These are phyloP conservation scores for Juglanconis oblonga DNA, from an alignment of 2,329 filamentous ascomycete species.

Conservation along the genomic window DNA sequence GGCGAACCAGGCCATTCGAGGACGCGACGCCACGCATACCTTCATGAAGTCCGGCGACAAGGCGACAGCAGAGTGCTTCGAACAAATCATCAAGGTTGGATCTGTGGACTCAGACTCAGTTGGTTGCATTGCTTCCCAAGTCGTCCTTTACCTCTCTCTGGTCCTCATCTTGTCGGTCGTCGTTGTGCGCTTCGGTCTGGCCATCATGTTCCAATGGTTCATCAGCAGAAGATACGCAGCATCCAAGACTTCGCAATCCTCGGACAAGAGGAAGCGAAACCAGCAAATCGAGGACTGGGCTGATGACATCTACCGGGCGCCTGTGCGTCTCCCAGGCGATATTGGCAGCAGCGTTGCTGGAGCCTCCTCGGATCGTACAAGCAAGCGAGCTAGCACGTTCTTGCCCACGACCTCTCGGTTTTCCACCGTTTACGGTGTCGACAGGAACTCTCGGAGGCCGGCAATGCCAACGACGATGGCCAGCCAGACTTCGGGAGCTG, in stretches of 20 bases:
- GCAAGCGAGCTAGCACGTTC: slow-evolving; percentile 80
- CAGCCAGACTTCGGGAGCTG: slow-evolving; percentile 74
- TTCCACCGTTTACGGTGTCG: slow-evolving; percentile 81
- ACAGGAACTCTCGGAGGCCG: slow-evolving; percentile 50
- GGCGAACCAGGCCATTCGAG: slow-evolving; percentile 64
- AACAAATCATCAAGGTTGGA: slow-evolving; percentile 93
- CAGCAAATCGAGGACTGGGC: slow-evolving; percentile 97
- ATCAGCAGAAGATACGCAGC: slow-evolving; percentile 82
- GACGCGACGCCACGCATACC: slow-evolving; percentile 83
- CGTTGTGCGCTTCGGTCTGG: slow-evolving; percentile 79
- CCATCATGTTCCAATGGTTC: slow-evolving; percentile 95
- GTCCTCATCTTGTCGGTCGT: slow-evolving; percentile 92
- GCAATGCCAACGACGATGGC: slow-evolving; percentile 87
- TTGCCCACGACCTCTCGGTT: slow-evolving; percentile 93
- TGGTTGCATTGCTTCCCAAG: slow-evolving; percentile 94
- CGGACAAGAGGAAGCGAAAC: slow-evolving; percentile 78
- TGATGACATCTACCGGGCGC: slow-evolving; percentile 93
- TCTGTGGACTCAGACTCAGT: slow-evolving; percentile 94
- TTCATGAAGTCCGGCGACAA: slow-evolving; percentile 80
- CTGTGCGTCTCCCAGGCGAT: slow-evolving; percentile 75
- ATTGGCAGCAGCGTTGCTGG: slow-evolving; percentile 61
- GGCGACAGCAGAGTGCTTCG: slow-evolving; percentile 78
- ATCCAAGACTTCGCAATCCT: slow-evolving; percentile 77
- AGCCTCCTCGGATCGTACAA: slow-evolving; percentile 63
- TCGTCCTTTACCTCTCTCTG: slow-evolving; percentile 91